Base-by-base conservation (phyloP, 768 basidiomycete species). In the Leccinum pellstonianum region DNA sequence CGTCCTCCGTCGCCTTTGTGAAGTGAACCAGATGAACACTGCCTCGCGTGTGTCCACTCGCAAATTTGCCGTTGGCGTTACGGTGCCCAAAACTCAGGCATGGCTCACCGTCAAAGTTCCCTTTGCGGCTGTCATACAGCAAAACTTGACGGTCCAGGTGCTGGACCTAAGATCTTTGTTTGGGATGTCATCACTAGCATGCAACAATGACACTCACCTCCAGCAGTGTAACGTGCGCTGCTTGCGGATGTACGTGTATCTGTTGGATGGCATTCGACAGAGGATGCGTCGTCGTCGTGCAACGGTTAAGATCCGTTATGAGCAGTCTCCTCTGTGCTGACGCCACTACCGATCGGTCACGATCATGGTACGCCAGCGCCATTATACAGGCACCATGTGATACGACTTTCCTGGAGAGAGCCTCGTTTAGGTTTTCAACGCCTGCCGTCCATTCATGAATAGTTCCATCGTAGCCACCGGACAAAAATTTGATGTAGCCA, bases 71-170 rank as follows among this genome's bases (percentile, higher is more conserved):
- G 57, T 57, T 62, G 54, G 64, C 60, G 56, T 71, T 61, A 49
- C 76, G 76, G 55, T 75, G 71, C 6, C 84, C 80, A 64, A 85
- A 83, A 61, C 74, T 71, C 56, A 79, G 65, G 64, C 76, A 76
- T 50, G 83, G 77, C 41, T 70, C 59, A 59, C 75, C 66, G 62
- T 73, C 66, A 60, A 81, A 81, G 29, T 70, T 70, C 27, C 68
- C 69, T 59, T 66, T 73, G 54, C 82, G 76, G 52, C 69, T 64
- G 64, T 85, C 85, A 62, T 75, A 85, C 38, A 83, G 62, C 55
- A 79, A 75, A 19, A 83, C 73, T 68, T 85, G 83, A 50, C 72
- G 70, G 62, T 82, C 79, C 55, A 80, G 73, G 67, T 80, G 79
- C 60, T 78, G 76, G 57, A 84, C 73, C 83, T 84, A 65, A 55